These are phyloP conservation scores for Fusarium vanettenii DNA, from an alignment of 2,329 filamentous ascomycete species.

Conservation along the genomic window DNA sequence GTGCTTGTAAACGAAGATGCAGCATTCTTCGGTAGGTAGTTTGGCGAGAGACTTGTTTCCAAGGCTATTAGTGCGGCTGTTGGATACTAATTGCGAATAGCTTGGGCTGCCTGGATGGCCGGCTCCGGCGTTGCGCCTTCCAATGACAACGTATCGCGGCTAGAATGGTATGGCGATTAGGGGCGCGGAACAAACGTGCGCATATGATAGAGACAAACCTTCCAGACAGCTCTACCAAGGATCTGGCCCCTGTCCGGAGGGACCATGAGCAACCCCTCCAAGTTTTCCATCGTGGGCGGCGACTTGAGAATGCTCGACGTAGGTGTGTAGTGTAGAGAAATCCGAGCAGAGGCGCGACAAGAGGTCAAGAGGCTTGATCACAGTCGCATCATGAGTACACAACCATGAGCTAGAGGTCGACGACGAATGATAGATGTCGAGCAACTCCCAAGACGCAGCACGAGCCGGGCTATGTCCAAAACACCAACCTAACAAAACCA, in stretches of 20 bases:
- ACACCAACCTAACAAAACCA: slow-evolving; percentile 9
- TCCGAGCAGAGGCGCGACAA: neutral
- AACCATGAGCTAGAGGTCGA: slow-evolving; percentile 22
- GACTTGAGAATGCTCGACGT: neutral
- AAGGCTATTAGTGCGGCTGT: slow-evolving; percentile 52
- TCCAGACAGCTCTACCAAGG: slow-evolving; percentile 63
- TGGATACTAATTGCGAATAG: slow-evolving; percentile 54
- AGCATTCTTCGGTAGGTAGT: slow-evolving; percentile 55
- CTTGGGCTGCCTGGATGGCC: slow-evolving; percentile 52
- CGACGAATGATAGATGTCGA: neutral
- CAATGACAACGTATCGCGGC: slow-evolving; percentile 70
- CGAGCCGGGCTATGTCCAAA: neutral
- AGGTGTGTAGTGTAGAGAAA: neutral
- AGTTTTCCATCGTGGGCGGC: slow-evolving; percentile 48
- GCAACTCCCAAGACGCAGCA: slow-evolving; percentile 1
- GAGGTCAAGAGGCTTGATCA: slow-evolving; percentile 22
- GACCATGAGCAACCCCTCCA: slow-evolving; percentile 61
- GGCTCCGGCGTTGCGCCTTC: slow-evolving; percentile 47
- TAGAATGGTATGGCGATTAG: slow-evolving; percentile 47
- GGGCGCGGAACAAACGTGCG: neutral
- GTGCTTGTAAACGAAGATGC: slow-evolving; percentile 66
- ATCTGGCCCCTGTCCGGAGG: slow-evolving; percentile 64
- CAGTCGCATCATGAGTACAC: slow-evolving; percentile 41
- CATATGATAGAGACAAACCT: slow-evolving; percentile 52
- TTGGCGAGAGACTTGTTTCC: slow-evolving; percentile 52